Evolutionary conservation across 2,329 filamentous ascomycete genomes (phyloP), one percentile per base, ranked within the genome.

Genomic region (Cadophora malorum): DNA sequence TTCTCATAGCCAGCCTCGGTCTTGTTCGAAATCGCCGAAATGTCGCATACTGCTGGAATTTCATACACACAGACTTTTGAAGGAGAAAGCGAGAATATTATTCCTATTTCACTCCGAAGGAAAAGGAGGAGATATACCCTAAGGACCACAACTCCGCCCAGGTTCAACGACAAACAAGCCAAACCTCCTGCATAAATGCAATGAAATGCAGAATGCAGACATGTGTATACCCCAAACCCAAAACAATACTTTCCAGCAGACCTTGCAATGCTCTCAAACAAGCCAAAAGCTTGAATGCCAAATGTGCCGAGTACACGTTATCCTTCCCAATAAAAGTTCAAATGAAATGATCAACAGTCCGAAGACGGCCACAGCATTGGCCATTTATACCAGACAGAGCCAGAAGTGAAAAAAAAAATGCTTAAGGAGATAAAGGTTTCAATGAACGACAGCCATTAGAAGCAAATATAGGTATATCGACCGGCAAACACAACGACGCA

Each of bases 131-230:
- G 62, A 33, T 64, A 49, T 21, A 14, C 35, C 45, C 45, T 21
- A 49, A 49, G 45, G 45, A 49, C 38, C 65, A 52, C 64, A 67
- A 70, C 69, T 69, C 67, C 69, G 52, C 55, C 61, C 55, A 64
- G 19, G 55, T 61, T 65, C 31, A 53, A 33, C 23, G n/a, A 68
- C 61, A 55, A 70, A 63, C 64, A 21, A 31, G 23, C 35, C 38
- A 49, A 65, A 60, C 70, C 70, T 65, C 70, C 70, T 67, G 68
- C 66, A 70, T 14, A 38, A 69, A 64, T 64, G 63, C 63, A 64
- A 58, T 28, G 63, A 58, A 72, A 69, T 68, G 71, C 71, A 45
- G 9, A 72, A 69, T 68, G 70, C 69, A 72, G 64, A 70, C 68
- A 68, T 71, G 72, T 73, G 63, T 72, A 72, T 72, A 45, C 56